Base-by-base conservation (phyloP, 192 early-diverging fungal species). In the Mycoemilia scoparia region DNA sequence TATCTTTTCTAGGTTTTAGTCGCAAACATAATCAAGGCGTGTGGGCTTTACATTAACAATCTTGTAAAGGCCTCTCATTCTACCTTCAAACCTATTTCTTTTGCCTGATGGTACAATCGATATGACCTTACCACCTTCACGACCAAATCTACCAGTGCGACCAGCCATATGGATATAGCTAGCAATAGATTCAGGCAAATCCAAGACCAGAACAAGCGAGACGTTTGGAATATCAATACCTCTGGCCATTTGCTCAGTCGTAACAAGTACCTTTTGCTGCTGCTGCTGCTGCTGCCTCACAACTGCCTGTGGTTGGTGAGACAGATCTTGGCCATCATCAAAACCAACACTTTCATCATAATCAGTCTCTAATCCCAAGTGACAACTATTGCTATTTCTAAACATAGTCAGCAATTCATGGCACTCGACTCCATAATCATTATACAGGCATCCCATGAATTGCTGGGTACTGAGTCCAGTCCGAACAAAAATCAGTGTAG, bases 161-260 rank as follows among this genome's bases (percentile, higher is more conserved):
- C 90, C 86, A 1, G 85, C 76, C 76, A 90, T 79, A 37, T 96
- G 90, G 7, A 82, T 39, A 47, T 87, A 96, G 32, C 71, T 74
- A 4, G 67, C 55, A 14, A 66, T 49, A 0, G 62, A 66, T 8
- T 69, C 64, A 3, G 85, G 82, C 5, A 73, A 41, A n/a, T 80
- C 85, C 2, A 90, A 52, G 36, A 96, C 76, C 20, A 84, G 74
- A 4, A 96, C 84, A 47, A 85, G 73, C 2, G 75, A 71, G 1
- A 79, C 58, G 37, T 66, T 53, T 0, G 79, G 79, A 16, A 96
- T 42, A 54, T 96, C 90, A 5, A 96, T 44, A 5, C 90, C 90
- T 9, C 87, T 63, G 1, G 82, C 77, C 29, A 73, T 73, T 24
- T 64, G 65, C 43, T 89, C 86, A 0, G 69, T 74, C 2, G 76